Conservation (phyloP, 352 stramenopile genomes). For the Globisporangium splendens region DNA sequence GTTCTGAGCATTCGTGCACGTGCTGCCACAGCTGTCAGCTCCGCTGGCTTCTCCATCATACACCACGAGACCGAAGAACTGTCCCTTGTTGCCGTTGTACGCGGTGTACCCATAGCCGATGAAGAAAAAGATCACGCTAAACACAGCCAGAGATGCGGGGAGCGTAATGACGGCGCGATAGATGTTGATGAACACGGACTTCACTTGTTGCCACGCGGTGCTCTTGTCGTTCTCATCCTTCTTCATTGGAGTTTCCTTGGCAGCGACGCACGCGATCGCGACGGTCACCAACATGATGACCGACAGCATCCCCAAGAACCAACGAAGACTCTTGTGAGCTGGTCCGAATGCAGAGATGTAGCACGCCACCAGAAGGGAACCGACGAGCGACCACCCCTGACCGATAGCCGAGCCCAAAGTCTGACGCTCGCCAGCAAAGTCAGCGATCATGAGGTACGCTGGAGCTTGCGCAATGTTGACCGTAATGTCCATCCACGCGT, state of each 20-base stretch:
- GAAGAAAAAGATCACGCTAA: conserved; percentile 47
- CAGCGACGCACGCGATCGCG: conserved; percentile 46
- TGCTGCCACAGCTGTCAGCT: conserved; percentile 33
- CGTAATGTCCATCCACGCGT: conserved; percentile 83
- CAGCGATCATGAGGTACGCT: conserved; percentile 63
- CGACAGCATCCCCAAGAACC: conserved; percentile 71
- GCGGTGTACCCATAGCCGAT: conserved; percentile 47
- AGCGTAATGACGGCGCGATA: conserved; percentile 40
- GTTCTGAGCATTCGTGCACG: conserved; percentile 30
- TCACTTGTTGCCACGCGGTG: conserved; percentile 20
- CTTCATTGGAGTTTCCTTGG: conserved; percentile 30
- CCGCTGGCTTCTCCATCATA: conserved; percentile 31
- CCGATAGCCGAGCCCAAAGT: conserved; percentile 58
- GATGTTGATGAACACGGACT: conserved; percentile 40
- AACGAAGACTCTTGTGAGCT: conserved; percentile 56
- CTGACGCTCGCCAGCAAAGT: conserved; percentile 72
- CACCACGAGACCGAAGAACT: conserved; percentile 59
- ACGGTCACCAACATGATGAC: conserved; percentile 58
- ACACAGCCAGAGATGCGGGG: conserved; percentile 33
- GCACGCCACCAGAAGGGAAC: conserved; percentile 56
- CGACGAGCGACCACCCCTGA: conserved; percentile 58
- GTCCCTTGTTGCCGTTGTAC: conserved; percentile 59
- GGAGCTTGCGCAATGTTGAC: conserved; percentile 77
- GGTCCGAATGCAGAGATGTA: conserved; percentile 75
- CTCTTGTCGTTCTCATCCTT: conserved; percentile 18